A percentile compares a stretch with the other conserved stretches of the same genome.
phyloP scores from a whole-genome alignment of 495 filamentous ascomycete species.

The Thermothielavioides terrestris region DNA sequence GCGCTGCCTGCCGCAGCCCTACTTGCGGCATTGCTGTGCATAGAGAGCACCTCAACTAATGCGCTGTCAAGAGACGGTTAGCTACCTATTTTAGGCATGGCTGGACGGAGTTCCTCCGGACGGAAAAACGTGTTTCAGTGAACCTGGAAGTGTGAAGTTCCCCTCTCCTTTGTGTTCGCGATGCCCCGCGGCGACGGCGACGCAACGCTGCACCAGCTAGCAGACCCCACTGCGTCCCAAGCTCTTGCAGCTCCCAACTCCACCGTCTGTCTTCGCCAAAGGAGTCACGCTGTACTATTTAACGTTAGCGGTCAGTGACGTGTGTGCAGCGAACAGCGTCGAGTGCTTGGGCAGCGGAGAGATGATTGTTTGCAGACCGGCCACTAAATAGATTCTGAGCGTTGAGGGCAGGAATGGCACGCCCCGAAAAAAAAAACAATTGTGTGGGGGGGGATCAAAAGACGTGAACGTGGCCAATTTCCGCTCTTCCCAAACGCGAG shows the following conservation, averaged over 20 bases:
- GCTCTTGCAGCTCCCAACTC: conserved; percentile 14
- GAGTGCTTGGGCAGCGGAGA: not conserved
- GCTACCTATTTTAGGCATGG: conserved; percentile 12
- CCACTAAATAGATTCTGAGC: not conserved
- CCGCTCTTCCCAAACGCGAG: conserved; percentile 4
- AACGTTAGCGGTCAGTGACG: conserved; percentile 18
- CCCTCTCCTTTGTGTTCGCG: conserved; percentile 3
- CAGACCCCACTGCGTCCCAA: conserved; percentile 8
- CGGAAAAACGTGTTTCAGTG: not conserved
- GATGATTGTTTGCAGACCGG: conserved; percentile 2
- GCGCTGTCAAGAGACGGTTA: conserved; percentile 7
- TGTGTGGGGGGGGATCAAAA: not conserved
- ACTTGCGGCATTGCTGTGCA: conserved; percentile 15
- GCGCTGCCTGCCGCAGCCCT: conserved; percentile 11
- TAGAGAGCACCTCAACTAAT: conserved; percentile 5
- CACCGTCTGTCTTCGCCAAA: conserved; percentile 8
- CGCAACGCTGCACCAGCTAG: conserved; percentile 15
- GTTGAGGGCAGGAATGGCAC: conserved; percentile 1
- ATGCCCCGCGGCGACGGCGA: conserved; percentile 22
- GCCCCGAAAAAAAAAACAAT: not conserved
- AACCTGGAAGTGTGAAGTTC: not conserved
- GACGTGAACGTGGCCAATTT: conserved; percentile 12
- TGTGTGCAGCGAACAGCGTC: not conserved
- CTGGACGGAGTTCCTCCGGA: too few relatives aligned
- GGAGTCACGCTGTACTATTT: conserved; percentile 11